Conservation (phyloP, 805 yeast species). For the Lipomyces lipofer region DNA sequence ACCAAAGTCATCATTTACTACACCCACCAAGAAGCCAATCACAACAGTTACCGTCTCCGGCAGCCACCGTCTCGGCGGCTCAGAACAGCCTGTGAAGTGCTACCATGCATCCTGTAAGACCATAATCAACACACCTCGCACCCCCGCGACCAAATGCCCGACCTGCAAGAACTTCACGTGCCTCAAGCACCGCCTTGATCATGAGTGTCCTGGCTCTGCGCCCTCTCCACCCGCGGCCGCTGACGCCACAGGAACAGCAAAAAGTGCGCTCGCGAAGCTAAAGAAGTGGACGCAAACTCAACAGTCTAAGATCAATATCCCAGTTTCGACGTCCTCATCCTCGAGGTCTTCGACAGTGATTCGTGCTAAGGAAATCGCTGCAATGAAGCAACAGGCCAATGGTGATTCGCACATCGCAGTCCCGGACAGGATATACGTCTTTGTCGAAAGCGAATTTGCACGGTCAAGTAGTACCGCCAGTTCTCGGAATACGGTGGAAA, state of each 20-base stretch:
- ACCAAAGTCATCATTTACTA: too few species aligned
- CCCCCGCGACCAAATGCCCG: constrained; percentile 54
- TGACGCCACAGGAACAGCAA: constrained; percentile 3
- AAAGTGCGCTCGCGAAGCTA: constrained; percentile 30
- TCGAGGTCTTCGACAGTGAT: constrained; percentile 28
- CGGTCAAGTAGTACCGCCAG: not conserved
- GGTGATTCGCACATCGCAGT: constrained; percentile 52
- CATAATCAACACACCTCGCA: constrained; percentile 37
- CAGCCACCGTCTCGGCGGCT: constrained; percentile 33
- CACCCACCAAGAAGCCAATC: not conserved
- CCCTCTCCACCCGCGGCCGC: constrained; percentile 5
- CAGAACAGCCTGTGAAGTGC: constrained; percentile 36
- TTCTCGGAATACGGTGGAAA: constrained; percentile 31
- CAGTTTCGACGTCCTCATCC: not conserved
- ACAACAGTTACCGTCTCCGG: not conserved
- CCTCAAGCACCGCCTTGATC: constrained; percentile 32
- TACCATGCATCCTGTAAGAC: constrained; percentile 9
- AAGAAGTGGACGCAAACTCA: constrained; percentile 25
- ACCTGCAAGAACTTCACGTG: constrained; percentile 48
- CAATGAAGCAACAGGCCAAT: constrained; percentile 49
- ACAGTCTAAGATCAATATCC: not conserved
- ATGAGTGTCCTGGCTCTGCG: constrained; percentile 28
- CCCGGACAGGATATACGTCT: constrained; percentile 52
- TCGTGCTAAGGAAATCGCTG: constrained; percentile 42
- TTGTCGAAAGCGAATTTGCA: constrained; percentile 38